Evolutionary conservation across 495 filamentous ascomycete genomes (phyloP), one percentile per base, ranked within the genome.

Genomic region (Cudoniella acicularis): DNA sequence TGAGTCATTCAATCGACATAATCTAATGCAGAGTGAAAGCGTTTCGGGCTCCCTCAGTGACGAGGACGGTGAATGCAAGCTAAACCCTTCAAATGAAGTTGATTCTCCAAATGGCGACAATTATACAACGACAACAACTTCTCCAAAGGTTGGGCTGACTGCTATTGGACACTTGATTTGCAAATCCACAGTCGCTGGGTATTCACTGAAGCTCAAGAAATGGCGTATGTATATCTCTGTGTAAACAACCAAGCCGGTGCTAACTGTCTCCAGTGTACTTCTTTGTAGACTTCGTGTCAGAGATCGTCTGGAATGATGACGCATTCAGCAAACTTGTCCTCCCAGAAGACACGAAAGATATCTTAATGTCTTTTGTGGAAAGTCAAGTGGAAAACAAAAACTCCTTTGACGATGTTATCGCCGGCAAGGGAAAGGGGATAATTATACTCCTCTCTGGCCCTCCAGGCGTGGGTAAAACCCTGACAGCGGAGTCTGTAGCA

Each of bases 1-100:
- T 1, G 84, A 84, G 16, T 89, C 89, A 51, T 89, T 92, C 73
- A 81, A 90, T 21, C 82, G 90, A 2, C 88, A 92, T 60, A 93
- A 92, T 64, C 91, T 91, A 1, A 93, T 89, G 59, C 75, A 83
- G 9, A 64, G 86, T 1, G 81, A 83, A 30, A 1, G 16, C 16
- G 47, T 27, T 23, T 72, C 75, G 2, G 77, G 78, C 0, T 79
- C 82, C 62, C 27, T 74, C 4, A 49, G n/a, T n/a, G n/a, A n/a
- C n/a, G n/a, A n/a, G n/a, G n/a, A n/a, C n/a, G n/a, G n/a, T n/a
- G n/a, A n/a, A n/a, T n/a, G n/a, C n/a, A n/a, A 45, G 10, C 57
- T 63, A 17, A 48, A 49, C 4, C 50, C 55, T 6, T 30, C 49
- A 18, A 43, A 1, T 8, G 41, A 18, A 20, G 13, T 26, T 1